Evolutionary conservation across 805 yeast species (phyloP), one percentile per base, ranked within the genome.

Genomic region (Candida insectalens): DNA sequence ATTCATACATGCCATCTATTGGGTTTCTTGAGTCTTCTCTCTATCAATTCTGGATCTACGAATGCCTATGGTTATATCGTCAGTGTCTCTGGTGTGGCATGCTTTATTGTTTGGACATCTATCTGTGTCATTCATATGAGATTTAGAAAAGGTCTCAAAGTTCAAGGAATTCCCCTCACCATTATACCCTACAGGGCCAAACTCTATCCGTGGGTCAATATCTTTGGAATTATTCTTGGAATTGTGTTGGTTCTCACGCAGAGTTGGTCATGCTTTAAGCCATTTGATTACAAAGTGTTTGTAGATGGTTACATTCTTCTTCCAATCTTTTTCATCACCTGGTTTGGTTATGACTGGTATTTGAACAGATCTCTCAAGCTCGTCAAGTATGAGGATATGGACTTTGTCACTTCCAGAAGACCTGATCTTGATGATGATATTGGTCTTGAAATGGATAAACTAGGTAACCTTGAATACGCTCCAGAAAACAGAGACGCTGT

Each of bases 41-140:
- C 70, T 39, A 55, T 74, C 31, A 61, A 67, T 30, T 63, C 77
- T 5, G 80, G 82, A 35, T 75, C 82, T 1, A 67, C 77, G 2
- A 49, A 59, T 26, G 83, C 83, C 3, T 77, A 74, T 55, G 49
- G 44, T 22, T 77, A 77, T 48, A 74, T 76, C 43, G 75, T 74
- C 30, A 74, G 71, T 45, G 55, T 77, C 29, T 65, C 79, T 3
- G 83, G 84, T 38, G 80, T 78, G 16, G 73, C 80, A 2, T 74
- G 76, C 3, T 78, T 77, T 38, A 62, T 77, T 32, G 83, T 76
- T 3, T 77, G 84, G 85, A 78, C 76, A 6, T 57, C 66, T 9
- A 70, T 77, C 17, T 65, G 74, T 16, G 59, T 66, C 33, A 64
- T 69, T 25, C 83, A 78, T 41, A 37, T 76, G 13, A 56, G 82